Base-by-base conservation (phyloP, 2,329 filamentous ascomycete genomes). In the Hymenotorrendiella dingleyae region DNA sequence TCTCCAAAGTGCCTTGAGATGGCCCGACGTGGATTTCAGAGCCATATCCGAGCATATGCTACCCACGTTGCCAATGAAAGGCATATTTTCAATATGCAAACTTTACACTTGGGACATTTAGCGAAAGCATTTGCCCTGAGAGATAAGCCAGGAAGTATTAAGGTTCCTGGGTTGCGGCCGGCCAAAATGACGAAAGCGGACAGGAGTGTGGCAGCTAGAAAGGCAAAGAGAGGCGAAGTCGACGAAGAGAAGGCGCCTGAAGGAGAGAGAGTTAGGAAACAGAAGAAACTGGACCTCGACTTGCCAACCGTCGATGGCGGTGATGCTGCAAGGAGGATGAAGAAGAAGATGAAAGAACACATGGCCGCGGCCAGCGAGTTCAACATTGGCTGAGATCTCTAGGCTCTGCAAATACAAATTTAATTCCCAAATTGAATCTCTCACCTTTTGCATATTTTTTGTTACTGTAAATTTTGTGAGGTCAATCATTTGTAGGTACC, bases 91-190 rank as follows among this genome's bases (percentile, higher is more conserved):
- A 86, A 97, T 63, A 94, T 96, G 64, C 89, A 87, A 47, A 79
- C 86, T 57, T 68, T 98, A 35, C 93, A 98, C 63, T 68, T 97
- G 6, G 93, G 93, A 3, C 93, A 98, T 70, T 70, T 93, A 52
- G 91, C 91, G 6, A 98, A 98, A 71, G 87, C 85, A 20, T 98
- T 94, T 61, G 93, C 82, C 2, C 68, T 98, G 53, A 76, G 94
- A 50, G 93, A 98, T 63, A 81, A 87, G 23, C 93, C 93, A 0
- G 84, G 85, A 4, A 84, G 86, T 37, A 94, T 98, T 42, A 81
- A 81, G 24, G 72, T 65, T 52, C 65, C 67, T 8, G 67, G 64
- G 12, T 37, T 62, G 19, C 50, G 61, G 73, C 60, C 57, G 64
- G 69, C 64, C 58, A 62, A 59, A 20, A 62, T 65, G 54, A 64